Evolutionary conservation across 805 yeast genomes (phyloP), one percentile per base, ranked within the genome.

Genomic region (Spencermartinsiella europaea): DNA sequence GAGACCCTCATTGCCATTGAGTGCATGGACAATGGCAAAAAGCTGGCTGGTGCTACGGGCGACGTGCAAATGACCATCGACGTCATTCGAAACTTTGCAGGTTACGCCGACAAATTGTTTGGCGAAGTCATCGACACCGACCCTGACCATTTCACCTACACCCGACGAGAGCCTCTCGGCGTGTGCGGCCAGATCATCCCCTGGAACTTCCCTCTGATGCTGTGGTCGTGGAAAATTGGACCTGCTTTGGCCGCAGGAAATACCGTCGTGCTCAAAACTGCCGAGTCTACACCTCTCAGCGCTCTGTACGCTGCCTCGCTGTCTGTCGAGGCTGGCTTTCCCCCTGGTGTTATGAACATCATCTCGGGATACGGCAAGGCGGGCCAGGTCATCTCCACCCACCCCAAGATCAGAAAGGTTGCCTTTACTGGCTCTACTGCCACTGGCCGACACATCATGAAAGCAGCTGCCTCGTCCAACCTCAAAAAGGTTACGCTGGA

Each of bases 391-490:
- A 65, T 87, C 52, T 78, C 88, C 2, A 54, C 67, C 8, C 93
- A 85, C 65, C 63, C 70, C 50, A 79, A 71, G 43, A 80, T 90
- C 60, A 82, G 83, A 70, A 89, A 90, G 75, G 75, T 90, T 60
- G 95, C 97, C 4, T 90, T 90, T 71, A 90, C 97, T 48, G 97
- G 97, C 53, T 88, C 96, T 27, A 88, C 96, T 43, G 86, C 83
- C 42, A 84, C 90, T 51, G 98, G 97, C 62, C 81, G 83, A 64
- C 71, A 69, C 58, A 83, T 90, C 63, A 83, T 85, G 82, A 76
- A 75, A 65, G 73, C 78, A 52, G 91, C 95, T 49, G 85, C 85
- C 50, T 75, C 85, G 38, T 61, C 67, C 21, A 79, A 80, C 67
- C 75, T 90, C 69, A 88, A 89, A 75, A 87, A 85, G 67, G 89